These are phyloP conservation scores for Cryomyces minteri DNA, from an alignment of 495 filamentous ascomycete genomes.

Conservation along the genomic window DNA sequence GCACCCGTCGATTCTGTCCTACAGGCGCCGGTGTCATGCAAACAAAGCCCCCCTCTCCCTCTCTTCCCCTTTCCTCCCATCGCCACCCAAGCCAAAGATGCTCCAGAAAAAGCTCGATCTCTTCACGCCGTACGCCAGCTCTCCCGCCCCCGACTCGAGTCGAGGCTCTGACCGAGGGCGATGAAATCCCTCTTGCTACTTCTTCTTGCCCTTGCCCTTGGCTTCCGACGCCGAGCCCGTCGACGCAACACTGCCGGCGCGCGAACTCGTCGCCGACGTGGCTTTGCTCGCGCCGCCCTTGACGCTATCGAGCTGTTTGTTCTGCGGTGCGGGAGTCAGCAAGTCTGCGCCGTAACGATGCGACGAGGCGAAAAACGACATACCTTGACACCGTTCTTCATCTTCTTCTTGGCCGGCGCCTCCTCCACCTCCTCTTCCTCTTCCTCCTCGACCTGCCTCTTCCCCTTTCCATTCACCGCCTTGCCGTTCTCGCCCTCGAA, in stretches of 20 bases:
- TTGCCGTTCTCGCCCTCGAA: slow-evolving; percentile 50
- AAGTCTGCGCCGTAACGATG: background rate
- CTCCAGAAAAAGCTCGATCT: too few species aligned
- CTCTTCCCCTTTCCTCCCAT: too few species aligned
- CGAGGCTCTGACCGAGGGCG: too few species aligned
- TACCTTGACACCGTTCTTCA: slow-evolving; percentile 59
- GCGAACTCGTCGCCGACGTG: slow-evolving; percentile 31
- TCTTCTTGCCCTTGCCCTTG: slow-evolving; percentile 24
- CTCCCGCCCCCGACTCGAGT: too few species aligned
- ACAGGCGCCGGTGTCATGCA: too few species aligned
- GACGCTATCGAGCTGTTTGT: slow-evolving; percentile 40
- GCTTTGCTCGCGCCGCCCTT: slow-evolving; percentile 34
- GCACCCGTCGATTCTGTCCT: too few species aligned
- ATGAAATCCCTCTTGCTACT: too few species aligned
- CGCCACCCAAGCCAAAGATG: too few species aligned
- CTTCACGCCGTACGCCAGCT: too few species aligned
- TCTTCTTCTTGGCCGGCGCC: slow-evolving; percentile 80
- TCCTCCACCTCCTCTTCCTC: slow-evolving; percentile 58
- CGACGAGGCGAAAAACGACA: slow-evolving; percentile 8
- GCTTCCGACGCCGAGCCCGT: slow-evolving; percentile 27
- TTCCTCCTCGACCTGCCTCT: slow-evolving; percentile 54
- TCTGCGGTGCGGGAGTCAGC: slow-evolving; percentile 22
- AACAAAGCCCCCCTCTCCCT: too few species aligned
- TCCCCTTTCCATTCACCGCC: slow-evolving; percentile 32
- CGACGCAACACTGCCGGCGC: slow-evolving; percentile 38